Conservation (phyloP, 1,139 yeast genomes). For the Pichia norvegensis region DNA sequence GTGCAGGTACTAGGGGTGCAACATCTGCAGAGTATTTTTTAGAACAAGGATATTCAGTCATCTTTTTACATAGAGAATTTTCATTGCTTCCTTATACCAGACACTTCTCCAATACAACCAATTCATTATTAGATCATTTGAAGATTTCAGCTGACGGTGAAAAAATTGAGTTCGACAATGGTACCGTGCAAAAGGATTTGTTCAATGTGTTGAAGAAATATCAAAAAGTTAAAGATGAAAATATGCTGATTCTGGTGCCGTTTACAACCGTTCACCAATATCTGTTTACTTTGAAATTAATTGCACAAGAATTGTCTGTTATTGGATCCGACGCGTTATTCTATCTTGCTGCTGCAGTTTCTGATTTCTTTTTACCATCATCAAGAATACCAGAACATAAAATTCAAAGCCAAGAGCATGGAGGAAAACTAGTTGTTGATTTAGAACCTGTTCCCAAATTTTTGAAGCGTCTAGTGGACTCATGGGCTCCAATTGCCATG, state of each 20-base stretch:
- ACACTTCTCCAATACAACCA: constrained; percentile 77
- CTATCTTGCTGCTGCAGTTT: constrained; percentile 94
- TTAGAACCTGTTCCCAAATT: constrained; percentile 96
- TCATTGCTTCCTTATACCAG: constrained; percentile 86
- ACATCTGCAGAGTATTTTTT: constrained; percentile 89
- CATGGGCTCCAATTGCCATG: constrained; percentile 95
- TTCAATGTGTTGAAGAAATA: constrained; percentile 59
- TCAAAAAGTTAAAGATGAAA: constrained; percentile 48
- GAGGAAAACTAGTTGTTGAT: constrained; percentile 70
- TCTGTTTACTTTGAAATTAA: constrained; percentile 65
- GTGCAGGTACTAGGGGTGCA: constrained; percentile 98
- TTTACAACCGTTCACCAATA: constrained; percentile 95
- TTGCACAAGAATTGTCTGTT: constrained; percentile 53
- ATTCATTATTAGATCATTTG: constrained; percentile 82
- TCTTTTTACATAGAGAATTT: constrained; percentile 86
- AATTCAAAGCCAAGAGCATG: constrained; percentile 71
- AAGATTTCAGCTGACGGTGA: constrained; percentile 37
- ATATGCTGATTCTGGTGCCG: constrained; percentile 63
- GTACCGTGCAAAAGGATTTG: constrained; percentile 53
- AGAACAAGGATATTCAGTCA: constrained; percentile 81
- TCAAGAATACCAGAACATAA: constrained; percentile 86
- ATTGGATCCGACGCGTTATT: constrained; percentile 56
- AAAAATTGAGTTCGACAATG: constrained; percentile 49
- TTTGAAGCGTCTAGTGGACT: constrained; percentile 74
- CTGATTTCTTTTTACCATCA: constrained; percentile 88